phyloP scores from a whole-genome alignment of 352 stramenopile genomes.

The Aphanomyces astaci region DNA sequence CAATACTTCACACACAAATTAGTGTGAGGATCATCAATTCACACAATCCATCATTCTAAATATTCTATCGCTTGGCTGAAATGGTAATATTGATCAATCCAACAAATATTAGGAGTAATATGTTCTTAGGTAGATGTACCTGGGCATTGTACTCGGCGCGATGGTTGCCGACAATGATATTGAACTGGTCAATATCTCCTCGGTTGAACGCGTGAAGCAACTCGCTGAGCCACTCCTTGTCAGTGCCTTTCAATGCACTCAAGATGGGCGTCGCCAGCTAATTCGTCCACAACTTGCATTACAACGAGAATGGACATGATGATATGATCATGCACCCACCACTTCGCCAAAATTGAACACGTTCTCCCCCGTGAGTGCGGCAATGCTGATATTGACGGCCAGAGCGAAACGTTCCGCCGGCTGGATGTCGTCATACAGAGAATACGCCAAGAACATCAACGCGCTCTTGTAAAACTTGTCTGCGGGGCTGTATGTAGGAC shows the following conservation, averaged over 20 bases:
- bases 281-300: no score
- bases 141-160: slow-evolving; percentile 75
- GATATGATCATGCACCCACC: slow-evolving; percentile 37
- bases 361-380: slow-evolving; percentile 92
- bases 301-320: slow-evolving; percentile 1
- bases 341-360: slow-evolving; percentile 99
- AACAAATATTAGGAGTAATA: no score
- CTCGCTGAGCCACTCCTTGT: slow-evolving; percentile 92
- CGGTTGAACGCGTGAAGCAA: slow-evolving; percentile 91
- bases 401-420: slow-evolving; percentile 75
- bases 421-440: slow-evolving; percentile 84
- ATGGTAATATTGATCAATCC: no score
- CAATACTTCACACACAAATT: no score
- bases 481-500: slow-evolving; percentile 76
- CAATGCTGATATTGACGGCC: slow-evolving; percentile 92
- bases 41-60: no score
- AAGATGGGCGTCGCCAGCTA: slow-evolving; percentile 91
- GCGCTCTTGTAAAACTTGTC: slow-evolving; percentile 96
- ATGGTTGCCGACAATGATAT: slow-evolving; percentile 68
- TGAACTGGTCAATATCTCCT: slow-evolving; percentile 94
- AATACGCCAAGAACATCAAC: slow-evolving; percentile 95
- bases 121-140: slow-evolving; percentile 20
- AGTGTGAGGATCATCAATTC: no score
- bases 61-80: no score
- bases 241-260: slow-evolving; percentile 77